These are phyloP conservation scores for Entoloma clypeatum DNA, from an alignment of 1,284 basidiomycete genomes.

Conservation along the genomic window DNA sequence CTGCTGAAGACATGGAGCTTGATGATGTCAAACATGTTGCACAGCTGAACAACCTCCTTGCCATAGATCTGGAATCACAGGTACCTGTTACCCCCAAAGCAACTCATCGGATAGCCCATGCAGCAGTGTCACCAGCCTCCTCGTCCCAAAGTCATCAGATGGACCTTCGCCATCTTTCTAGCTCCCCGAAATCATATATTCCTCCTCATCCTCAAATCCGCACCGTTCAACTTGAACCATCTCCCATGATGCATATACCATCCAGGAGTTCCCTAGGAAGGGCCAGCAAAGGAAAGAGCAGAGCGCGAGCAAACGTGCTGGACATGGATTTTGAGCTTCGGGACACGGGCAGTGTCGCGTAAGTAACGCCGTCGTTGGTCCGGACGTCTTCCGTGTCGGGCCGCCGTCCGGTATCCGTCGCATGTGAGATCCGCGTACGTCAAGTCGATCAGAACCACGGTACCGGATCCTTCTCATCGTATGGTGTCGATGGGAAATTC, in stretches of 20 bases:
- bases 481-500: no score
- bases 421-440: no score
- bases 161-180: conserved; percentile 16
- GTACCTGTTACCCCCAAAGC: conserved; percentile 18
- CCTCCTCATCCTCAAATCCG: conserved; percentile 31
- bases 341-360: conserved; percentile 4
- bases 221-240: conserved; percentile 51
- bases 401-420: no score
- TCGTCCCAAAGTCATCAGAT: conserved; percentile 10
- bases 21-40: conserved; percentile 32
- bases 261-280: conserved; percentile 19
- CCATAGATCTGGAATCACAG: conserved; percentile 4
- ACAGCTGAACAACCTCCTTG: conserved; percentile 1
- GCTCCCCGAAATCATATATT: conserved; percentile 22
- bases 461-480: no score
- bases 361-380: background rate
- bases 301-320: conserved; percentile 4
- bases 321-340: conserved; percentile 16
- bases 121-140: background rate
- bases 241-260: conserved; percentile 50
- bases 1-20: conserved; percentile 40
- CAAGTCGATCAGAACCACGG: no score
- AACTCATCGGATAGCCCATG: conserved; percentile 10
- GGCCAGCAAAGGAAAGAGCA: conserved; percentile 11
- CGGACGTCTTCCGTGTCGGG: no score